Conservation (phyloP, 2,329 filamentous ascomycete genomes). For the Pestalotiopsis sp. region DNA sequence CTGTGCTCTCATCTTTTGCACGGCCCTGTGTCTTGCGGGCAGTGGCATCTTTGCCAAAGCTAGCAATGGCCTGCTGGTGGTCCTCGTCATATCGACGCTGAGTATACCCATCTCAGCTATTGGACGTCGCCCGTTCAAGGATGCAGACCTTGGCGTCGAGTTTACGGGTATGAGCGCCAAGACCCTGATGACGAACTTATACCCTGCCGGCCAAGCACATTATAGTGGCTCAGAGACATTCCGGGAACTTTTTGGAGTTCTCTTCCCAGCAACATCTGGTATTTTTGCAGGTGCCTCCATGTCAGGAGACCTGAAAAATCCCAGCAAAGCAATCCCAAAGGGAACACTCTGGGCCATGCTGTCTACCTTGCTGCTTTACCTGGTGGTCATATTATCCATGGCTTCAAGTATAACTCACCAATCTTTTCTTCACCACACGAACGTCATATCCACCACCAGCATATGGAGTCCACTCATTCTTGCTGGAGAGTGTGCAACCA, state of each 20-base stretch:
- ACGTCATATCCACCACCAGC: conserved; percentile 82
- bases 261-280: conserved; percentile 70
- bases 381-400: conserved; percentile 77
- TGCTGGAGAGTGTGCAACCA: conserved; percentile 80
- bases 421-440: conserved; percentile 74
- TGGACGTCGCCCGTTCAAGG: conserved; percentile 68
- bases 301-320: conserved; percentile 83
- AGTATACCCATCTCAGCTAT: conserved; percentile 83
- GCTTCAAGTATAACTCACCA: conserved; percentile 74
- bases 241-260: conserved; percentile 81
- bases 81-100: conserved; percentile 73
- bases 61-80: conserved; percentile 73
- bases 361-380: conserved; percentile 76
- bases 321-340: conserved; percentile 81
- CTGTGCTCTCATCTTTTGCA: conserved; percentile 70
- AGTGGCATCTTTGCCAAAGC: conserved; percentile 80
- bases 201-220: conserved; percentile 67
- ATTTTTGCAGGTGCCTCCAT: conserved; percentile 80
- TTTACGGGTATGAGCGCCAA: conserved; percentile 77
- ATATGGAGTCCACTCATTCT: conserved; percentile 75
- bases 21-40: conserved; percentile 75
- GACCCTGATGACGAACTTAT: conserved; percentile 75
- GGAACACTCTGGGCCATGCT: conserved; percentile 80
- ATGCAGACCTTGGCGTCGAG: conserved; percentile 63
- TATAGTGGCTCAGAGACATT: conserved; percentile 70